These are phyloP conservation scores for Geum urbanum DNA, from an alignment of 306 rosid species.

Conservation along the genomic window DNA sequence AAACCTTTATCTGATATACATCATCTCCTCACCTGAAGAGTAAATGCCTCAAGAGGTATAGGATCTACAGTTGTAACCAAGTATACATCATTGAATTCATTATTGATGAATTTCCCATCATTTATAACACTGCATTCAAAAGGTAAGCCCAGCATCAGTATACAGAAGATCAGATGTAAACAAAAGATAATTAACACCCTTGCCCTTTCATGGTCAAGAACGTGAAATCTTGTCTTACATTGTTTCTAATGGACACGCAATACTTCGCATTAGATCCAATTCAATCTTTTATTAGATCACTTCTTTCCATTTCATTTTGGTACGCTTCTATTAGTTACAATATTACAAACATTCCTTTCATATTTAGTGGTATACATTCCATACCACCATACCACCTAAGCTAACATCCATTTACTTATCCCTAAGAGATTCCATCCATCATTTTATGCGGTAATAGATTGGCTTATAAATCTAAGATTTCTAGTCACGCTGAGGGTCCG, in stretches of 20 bases:
- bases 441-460: not conserved
- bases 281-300: not conserved
- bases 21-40: conserved; percentile 71
- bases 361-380: not conserved
- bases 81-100: conserved; percentile 83
- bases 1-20: not conserved
- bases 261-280: not conserved
- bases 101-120: conserved; percentile 70
- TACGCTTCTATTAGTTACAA: not conserved
- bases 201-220: not conserved
- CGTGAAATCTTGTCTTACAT: not conserved
- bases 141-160: conserved; percentile 26
- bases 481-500: not conserved
- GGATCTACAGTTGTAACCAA: conserved; percentile 82
- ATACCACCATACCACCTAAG: not conserved
- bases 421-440: not conserved
- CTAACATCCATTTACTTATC: not conserved
- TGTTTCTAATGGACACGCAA: not conserved
- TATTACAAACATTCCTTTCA: not conserved
- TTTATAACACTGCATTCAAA: conserved; percentile 59
- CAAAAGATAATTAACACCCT: not conserved
- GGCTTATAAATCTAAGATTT: not conserved
- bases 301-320: not conserved
- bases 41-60: conserved; percentile 83
- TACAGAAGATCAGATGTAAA: conserved; percentile 12